These are phyloP conservation scores for Raddia distichophylla DNA, from an alignment of 176 grass and related monocot species.

Conservation along the genomic window DNA sequence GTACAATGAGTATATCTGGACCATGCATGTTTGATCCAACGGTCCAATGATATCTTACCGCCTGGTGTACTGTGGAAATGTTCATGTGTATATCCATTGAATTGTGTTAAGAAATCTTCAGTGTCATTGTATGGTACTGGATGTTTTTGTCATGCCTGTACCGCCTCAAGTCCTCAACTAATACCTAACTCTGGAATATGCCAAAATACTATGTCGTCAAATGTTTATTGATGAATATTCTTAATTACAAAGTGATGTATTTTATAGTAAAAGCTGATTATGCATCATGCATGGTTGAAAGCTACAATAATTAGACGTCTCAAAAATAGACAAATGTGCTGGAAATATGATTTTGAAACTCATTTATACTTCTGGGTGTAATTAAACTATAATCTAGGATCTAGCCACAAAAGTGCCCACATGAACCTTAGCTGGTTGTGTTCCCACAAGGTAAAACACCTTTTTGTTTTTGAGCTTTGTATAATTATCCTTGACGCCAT, in stretches of 20 bases:
- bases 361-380: too few species aligned
- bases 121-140: slow-evolving; percentile 16
- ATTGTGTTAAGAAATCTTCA: slow-evolving; percentile 5
- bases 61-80: too few species aligned
- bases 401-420: background rate
- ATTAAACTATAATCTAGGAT: too few species aligned
- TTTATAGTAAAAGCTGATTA: background rate
- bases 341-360: background rate
- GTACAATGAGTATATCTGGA: too few species aligned
- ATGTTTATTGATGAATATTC: background rate
- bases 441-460: background rate
- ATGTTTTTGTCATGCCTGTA: background rate
- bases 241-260: background rate
- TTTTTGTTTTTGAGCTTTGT: slow-evolving; percentile 36
- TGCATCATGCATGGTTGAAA: too few species aligned
- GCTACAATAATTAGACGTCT: too few species aligned
- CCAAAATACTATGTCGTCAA: background rate
- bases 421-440: background rate
- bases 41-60: too few species aligned
- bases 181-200: background rate
- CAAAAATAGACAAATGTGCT: background rate
- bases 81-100: background rate
- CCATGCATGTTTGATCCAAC: too few species aligned
- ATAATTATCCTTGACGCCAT: slow-evolving; percentile 4
- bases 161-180: background rate